Conservation (phyloP, 129 eudicot genomes). For the Silybum marianum region DNA sequence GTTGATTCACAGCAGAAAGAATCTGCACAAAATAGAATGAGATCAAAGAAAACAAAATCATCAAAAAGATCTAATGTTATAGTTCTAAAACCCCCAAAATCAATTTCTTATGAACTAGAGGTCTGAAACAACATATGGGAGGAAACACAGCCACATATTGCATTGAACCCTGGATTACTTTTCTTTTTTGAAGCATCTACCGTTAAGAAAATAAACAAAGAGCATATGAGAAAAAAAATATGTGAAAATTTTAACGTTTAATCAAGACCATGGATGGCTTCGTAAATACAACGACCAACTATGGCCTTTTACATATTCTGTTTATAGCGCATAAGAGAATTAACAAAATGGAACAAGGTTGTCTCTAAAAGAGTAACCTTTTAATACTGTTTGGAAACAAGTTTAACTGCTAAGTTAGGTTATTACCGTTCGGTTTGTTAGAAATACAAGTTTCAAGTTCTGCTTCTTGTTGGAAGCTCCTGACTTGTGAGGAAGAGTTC, state of each 20-base stretch:
- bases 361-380: background rate
- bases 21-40: conserved; percentile 34
- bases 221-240: background rate
- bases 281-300: background rate
- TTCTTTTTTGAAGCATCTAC: background rate
- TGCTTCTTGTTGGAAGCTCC: conserved; percentile 40
- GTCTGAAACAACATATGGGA: background rate
- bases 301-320: background rate
- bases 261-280: background rate
- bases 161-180: background rate
- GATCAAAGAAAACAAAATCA: conserved; percentile 1
- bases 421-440: conserved; percentile 60
- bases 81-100: background rate
- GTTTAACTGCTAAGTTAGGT: conserved; percentile 6
- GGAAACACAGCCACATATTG: background rate
- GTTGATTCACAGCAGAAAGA: conserved; percentile 35
- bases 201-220: background rate
- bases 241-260: background rate
- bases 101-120: background rate
- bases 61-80: background rate
- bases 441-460: conserved; percentile 34
- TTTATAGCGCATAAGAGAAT: background rate
- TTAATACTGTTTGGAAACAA: background rate
- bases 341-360: background rate
- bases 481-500: conserved; percentile 47